Evolutionary conservation across 352 stramenopile species (phyloP).

Genomic region (Pythium sp.): DNA sequence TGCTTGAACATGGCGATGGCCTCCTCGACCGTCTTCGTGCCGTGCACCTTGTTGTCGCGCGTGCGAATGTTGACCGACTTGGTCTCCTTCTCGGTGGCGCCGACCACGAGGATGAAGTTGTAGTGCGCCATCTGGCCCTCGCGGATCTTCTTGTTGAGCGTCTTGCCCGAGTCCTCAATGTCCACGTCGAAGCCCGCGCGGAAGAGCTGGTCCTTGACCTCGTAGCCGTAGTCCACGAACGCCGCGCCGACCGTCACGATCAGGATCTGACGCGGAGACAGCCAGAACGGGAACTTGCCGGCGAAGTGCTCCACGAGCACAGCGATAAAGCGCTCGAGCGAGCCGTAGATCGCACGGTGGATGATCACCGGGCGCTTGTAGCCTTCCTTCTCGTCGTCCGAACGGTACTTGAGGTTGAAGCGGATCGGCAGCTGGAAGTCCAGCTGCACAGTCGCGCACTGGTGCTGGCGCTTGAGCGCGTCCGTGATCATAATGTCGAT

Average conservation of each 20-base stretch:
- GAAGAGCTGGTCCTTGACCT: conserved; percentile 90
- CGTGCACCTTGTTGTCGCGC: conserved; percentile 80
- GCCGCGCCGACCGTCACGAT: conserved; percentile 88
- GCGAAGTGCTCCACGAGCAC: conserved; percentile 97
- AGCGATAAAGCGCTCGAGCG: conserved; percentile 97
- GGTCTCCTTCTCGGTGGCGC: conserved; percentile 58
- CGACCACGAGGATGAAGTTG: conserved; percentile 87
- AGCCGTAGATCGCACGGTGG: conserved; percentile 96
- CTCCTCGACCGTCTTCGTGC: conserved; percentile 66
- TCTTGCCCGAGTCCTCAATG: conserved; percentile 73
- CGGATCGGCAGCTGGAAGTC: conserved; percentile 99
- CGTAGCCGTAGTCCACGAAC: conserved; percentile 94
- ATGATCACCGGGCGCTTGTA: conserved; percentile 98
- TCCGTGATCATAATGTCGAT: conserved; percentile 98
- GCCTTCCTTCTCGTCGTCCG: conserved; percentile 57
- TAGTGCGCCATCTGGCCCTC: conserved; percentile 78
- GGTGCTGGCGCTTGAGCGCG: conserved; percentile 94
- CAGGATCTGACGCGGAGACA: conserved; percentile 81
- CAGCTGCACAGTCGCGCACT: conserved; percentile 97
- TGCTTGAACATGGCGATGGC: conserved; percentile 92
- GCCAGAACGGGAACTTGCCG: conserved; percentile 97
- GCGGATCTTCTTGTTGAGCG: conserved; percentile 81
- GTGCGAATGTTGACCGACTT: conserved; percentile 74
- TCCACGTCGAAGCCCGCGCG: conserved; percentile 85
- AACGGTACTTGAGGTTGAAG: conserved; percentile 95